Base-by-base conservation (phyloP, 2,329 filamentous ascomycete genomes). In the Plenodomus biglobosus region DNA sequence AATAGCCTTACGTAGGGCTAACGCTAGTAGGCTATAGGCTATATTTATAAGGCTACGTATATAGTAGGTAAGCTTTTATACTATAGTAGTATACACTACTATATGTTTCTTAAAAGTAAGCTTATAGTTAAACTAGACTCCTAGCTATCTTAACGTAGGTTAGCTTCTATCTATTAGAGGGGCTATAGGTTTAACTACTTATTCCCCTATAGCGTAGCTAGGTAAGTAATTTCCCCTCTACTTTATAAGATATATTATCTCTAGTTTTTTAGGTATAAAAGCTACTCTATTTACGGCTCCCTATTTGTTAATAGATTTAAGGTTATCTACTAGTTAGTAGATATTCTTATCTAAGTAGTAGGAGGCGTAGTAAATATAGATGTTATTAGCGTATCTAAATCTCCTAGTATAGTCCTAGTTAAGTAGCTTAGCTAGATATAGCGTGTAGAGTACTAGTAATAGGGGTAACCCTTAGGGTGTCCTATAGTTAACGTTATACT, bases 251-350 rank as follows among this genome's bases (percentile, higher is more conserved):
- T 52, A 40, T 20, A 52, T 52, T 17, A 48, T 48, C 35, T 52
- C 50, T 38, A 38, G 39, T 40, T 52, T 52, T 38, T 52, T 45
- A 38, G 22, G 50, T 3, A 45, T 42, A 39, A 52, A 52, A 35
- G 39, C 37, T 16, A 52, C 45, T 39, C 46, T 48, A 39, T 52
- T 52, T 10, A 20, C 36, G 8, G 21, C 45, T 2, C 38, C 45
- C 50, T 30, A 52, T 16, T 35, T 20, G 32, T 30, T 46, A 5
- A 52, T 46, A 13, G 21, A 13, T 20, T 32, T 42, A n/a, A 52
- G 13, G 18, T 52, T 45, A 38, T 20, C 20, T 41, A 24, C 44
- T 20, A 52, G 41, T 6, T 44, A 27, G 16, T 18, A 2, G 8
- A 48, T 38, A 17, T 52, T 52, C 19, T 38, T 22, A 15, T 52